Percentiles rank a stretch among this genome's conserved stretches.
Evolutionary conservation across 345 rosid species (phyloP).

Genomic region (Bretschneidera sinensis): DNA sequence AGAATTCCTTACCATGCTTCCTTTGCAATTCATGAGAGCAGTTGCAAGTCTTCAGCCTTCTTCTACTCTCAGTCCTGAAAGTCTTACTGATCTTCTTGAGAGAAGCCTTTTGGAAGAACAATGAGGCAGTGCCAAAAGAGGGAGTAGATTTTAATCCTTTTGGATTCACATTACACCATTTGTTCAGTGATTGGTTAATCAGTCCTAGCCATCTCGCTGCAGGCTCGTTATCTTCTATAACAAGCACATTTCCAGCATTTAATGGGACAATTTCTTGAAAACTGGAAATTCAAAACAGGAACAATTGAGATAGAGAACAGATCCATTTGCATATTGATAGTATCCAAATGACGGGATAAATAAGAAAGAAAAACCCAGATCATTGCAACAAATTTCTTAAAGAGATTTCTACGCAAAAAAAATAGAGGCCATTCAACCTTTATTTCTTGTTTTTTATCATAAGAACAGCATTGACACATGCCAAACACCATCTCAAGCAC

Average conservation of each 20-base stretch:
- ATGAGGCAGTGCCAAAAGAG: constrained; percentile 44
- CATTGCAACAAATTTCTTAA: no score
- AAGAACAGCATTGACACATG: neutral
- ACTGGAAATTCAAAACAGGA: constrained; percentile 38
- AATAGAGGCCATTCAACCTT: neutral
- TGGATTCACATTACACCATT: constrained; percentile 25
- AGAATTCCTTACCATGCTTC: constrained; percentile 60
- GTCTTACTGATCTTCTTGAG: constrained; percentile 69
- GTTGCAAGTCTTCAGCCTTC: constrained; percentile 78
- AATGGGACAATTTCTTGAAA: constrained; percentile 98
- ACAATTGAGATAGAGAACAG: neutral
- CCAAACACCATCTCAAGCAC: no score
- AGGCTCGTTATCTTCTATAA: constrained; percentile 87
- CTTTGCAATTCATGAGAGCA: constrained; percentile 52
- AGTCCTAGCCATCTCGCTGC: constrained; percentile 84
- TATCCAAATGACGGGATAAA: no score
- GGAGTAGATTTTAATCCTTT: constrained; percentile 22
- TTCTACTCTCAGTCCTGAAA: constrained; percentile 70
- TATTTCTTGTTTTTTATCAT: neutral
- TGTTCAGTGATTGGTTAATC: constrained; percentile 74
- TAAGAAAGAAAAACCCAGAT: no score
- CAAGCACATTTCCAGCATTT: constrained; percentile 96
- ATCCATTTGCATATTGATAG: neutral
- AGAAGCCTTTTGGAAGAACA: constrained; percentile 72
- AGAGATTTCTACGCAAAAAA: neutral